Conservation (phyloP, 2,329 filamentous ascomycete species). For the Penicillium sp. region DNA sequence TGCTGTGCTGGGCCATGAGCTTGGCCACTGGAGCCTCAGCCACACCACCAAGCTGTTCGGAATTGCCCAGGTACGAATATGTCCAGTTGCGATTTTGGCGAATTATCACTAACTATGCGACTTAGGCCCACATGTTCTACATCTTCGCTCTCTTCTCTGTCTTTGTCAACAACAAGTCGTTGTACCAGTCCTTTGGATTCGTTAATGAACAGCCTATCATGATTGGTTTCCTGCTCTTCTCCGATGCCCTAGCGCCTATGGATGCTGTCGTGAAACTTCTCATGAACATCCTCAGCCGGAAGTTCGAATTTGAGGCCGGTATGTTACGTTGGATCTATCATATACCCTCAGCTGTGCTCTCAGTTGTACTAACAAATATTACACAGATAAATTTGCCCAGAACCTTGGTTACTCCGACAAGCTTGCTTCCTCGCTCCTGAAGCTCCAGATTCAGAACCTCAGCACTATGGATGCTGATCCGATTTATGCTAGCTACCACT, state of each 20-base stretch:
- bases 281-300: conserved; percentile 93
- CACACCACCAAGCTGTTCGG: conserved; percentile 90
- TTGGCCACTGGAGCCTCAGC: conserved; percentile 94
- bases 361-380: conserved; percentile 20
- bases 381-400: conserved; percentile 73
- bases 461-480: conserved; percentile 98
- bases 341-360: neutral
- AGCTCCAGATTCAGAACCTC: conserved; percentile 96
- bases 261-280: conserved; percentile 91
- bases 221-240: conserved; percentile 96
- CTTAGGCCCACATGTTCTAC: conserved; percentile 86
- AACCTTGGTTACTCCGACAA: conserved; percentile 79
- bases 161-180: conserved; percentile 90
- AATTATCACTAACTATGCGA: conserved; percentile 3
- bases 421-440: conserved; percentile 84
- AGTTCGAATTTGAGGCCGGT: conserved; percentile 93
- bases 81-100: neutral
- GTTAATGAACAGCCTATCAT: conserved; percentile 80
- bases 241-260: conserved; percentile 90
- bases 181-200: conserved; percentile 93
- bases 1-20: conserved; percentile 89
- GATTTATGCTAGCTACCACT: conserved; percentile 98
- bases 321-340: conserved; percentile 25
- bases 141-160: conserved; percentile 95
- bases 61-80: conserved; percentile 69